A percentile compares a stretch with the other conserved stretches of the same genome.
phyloP scores from a whole-genome alignment of 106 monocot genomes.

The Amphibolis antarctica region DNA sequence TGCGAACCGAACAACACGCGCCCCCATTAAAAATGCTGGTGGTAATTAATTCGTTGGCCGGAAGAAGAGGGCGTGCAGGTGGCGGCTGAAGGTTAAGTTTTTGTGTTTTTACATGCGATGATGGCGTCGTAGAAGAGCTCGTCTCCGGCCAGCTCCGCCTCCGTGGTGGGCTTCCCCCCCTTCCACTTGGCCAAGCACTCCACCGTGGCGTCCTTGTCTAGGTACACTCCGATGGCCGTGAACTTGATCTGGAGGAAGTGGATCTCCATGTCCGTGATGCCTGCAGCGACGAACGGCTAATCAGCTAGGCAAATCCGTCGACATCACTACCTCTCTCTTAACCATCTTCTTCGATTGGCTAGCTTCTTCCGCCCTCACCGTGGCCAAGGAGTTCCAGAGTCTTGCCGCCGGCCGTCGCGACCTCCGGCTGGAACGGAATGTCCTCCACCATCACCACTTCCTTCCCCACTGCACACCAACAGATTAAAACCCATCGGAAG shows the following conservation, averaged over 20 bases:
- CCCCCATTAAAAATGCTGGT: too few relatives aligned
- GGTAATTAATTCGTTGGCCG: too few relatives aligned
- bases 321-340: too few relatives aligned
- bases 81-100: not conserved
- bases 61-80: too few relatives aligned
- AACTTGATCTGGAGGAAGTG: constrained; percentile 96
- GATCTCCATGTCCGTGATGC: constrained; percentile 85
- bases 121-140: constrained; percentile 66
- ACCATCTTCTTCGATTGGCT: too few relatives aligned
- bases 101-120: constrained; percentile 31
- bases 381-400: constrained; percentile 43
- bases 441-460: constrained; percentile 64
- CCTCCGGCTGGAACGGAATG: constrained; percentile 42
- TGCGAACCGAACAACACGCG: constrained; percentile 11
- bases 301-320: too few relatives aligned
- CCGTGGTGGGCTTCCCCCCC: constrained; percentile 56
- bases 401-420: constrained; percentile 31
- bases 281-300: constrained; percentile 32
- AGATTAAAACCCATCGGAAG: too few relatives aligned
- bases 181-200: constrained; percentile 43
- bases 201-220: constrained; percentile 32
- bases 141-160: constrained; percentile 37
- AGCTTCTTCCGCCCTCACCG: too few relatives aligned
- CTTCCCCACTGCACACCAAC: constrained; percentile 50
- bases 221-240: constrained; percentile 75